phyloP scores from a whole-genome alignment of 2,329 filamentous ascomycete genomes.

The Verticillium klebahnii region DNA sequence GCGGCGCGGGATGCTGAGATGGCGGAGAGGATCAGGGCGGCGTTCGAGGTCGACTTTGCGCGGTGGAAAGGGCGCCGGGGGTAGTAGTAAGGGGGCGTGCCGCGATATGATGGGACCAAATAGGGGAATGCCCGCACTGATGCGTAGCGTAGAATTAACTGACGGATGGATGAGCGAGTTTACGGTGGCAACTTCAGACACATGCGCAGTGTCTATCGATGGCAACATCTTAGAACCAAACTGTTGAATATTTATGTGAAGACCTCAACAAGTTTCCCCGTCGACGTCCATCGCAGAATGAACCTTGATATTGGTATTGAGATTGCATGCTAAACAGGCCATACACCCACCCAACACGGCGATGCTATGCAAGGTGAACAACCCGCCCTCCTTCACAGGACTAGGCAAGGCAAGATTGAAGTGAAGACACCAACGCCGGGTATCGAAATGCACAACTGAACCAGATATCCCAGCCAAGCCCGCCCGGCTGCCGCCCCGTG shows the following conservation, averaged over 20 bases:
- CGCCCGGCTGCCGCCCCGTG: neutral
- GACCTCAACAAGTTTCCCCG: too few species aligned
- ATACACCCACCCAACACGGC: neutral
- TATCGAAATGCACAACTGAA: constrained; percentile 6
- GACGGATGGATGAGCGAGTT: too few species aligned
- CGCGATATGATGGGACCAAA: too few species aligned
- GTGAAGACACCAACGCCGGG: constrained; percentile 5
- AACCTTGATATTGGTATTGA: too few species aligned
- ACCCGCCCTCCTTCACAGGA: neutral
- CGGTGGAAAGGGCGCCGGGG: neutral
- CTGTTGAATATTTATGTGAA: too few species aligned
- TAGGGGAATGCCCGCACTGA: too few species aligned
- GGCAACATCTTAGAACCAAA: too few species aligned
- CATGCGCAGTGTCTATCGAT: too few species aligned
- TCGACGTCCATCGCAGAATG: too few species aligned
- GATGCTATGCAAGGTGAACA: neutral
- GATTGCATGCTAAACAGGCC: neutral
- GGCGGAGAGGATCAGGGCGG: neutral
- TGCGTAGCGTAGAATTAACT: too few species aligned
- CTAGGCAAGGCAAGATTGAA: neutral
- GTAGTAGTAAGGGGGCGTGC: neutral
- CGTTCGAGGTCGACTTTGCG: neutral
- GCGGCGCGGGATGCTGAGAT: neutral
- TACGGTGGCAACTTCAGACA: too few species aligned
- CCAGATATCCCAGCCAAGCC: neutral